Evolutionary conservation across 495 filamentous ascomycete species (phyloP).

Genomic region (Aspergillus nanangensis): DNA sequence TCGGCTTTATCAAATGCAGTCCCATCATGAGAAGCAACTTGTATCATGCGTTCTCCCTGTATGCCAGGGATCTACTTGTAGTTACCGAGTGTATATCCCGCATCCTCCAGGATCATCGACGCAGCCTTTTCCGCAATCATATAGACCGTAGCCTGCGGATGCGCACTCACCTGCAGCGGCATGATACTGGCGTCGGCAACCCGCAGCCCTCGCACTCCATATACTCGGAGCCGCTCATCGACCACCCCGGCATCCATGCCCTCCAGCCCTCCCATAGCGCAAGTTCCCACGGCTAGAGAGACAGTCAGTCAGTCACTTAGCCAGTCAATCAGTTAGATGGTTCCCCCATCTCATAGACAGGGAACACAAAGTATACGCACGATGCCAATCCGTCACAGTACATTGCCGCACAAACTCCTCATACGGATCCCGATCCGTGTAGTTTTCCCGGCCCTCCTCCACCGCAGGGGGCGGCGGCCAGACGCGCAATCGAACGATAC

Average conservation of each 20-base stretch:
- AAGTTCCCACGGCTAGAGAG: constrained; percentile 46
- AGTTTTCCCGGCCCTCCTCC: not conserved
- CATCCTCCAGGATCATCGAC: constrained; percentile 30
- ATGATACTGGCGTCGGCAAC: constrained; percentile 54
- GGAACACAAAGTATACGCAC: constrained; percentile 14
- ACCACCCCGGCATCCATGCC: constrained; percentile 39
- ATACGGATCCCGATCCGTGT: no score
- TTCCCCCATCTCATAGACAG: no score
- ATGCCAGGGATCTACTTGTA: no score
- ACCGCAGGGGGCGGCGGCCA: constrained; percentile 24
- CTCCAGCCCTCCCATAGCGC: constrained; percentile 43
- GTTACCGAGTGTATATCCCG: no score
- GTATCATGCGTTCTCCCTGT: no score
- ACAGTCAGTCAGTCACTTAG: constrained; percentile 7
- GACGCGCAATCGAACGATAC: constrained; percentile 33
- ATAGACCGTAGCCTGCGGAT: constrained; percentile 52
- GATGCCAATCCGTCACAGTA: constrained; percentile 39
- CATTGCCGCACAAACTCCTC: constrained; percentile 34
- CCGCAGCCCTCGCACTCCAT: constrained; percentile 42
- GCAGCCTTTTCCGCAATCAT: constrained; percentile 51
- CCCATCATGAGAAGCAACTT: no score
- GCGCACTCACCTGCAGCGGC: constrained; percentile 45
- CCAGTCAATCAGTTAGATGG: not conserved
- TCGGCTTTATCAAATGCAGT: no score
- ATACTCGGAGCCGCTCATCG: constrained; percentile 40